Evolutionary conservation across 208 protist species (phyloP), one percentile per base, ranked within the genome.

Genomic region (Borovskyia barvae): DNA sequence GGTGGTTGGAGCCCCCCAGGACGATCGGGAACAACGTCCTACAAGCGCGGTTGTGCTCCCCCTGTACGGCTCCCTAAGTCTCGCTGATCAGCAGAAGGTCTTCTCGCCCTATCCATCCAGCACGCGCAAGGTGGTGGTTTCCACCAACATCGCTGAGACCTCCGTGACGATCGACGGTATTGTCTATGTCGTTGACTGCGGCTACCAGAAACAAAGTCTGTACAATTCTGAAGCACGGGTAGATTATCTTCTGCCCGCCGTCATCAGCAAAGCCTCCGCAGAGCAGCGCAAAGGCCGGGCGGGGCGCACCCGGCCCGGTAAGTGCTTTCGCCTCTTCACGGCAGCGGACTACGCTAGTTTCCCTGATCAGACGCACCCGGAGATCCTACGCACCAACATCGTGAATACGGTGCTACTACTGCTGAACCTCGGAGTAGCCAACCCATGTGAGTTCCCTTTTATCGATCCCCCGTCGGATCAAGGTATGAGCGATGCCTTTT

Each of bases 141-240:
- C 98, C 1, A 99, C 99, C 5, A 99, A 99, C 82, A 99, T 99
- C 47, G 99, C 99, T 5, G 99, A 99, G 74, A 99, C 99, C 4
- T 99, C 98, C 2, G 73, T 99, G 17, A 99, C 99, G 3, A 99
- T 99, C 61, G 97, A 99, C 55, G 98, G 98, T 47, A 96, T 99
- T 47, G 97, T 99, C 24, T 99, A 98, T 71, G 99, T 99, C 4
- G 88, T 99, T 14, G 98, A 99, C 82, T 95, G 96, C 25, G 98
- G 98, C 17, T 99, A 99, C 55, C 84, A 95, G 43, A 99, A 99
- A 82, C 98, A 99, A 74, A 99, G 97, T 63, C 75, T 97, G 17
- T 98, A 97, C 80, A 97, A 98, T 72, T 83, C 97, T 20, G 77
- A 95, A 33, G 88, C 93, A 8, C 86, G 98, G 45, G 92, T 99